phyloP scores from a whole-genome alignment of 2,329 filamentous ascomycete genomes.

The Fusarium decemcellulare region DNA sequence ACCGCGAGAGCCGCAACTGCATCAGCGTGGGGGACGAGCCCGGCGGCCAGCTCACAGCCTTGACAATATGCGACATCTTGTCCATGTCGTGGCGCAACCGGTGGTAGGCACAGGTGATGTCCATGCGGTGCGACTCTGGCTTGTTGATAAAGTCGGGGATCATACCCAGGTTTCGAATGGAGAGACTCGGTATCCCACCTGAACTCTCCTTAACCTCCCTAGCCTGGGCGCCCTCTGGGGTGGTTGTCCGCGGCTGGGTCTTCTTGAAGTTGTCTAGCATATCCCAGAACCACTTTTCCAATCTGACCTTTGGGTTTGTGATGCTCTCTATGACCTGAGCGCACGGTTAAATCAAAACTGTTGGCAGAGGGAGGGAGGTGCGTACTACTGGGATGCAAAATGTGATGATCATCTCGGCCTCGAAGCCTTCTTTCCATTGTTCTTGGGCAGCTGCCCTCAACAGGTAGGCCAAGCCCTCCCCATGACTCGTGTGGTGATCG shows the following conservation, averaged over 20 bases:
- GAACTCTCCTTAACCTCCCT: conserved; percentile 1
- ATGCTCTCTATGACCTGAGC: conserved; percentile 52
- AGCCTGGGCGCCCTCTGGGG: neutral
- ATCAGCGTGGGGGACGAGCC: conserved; percentile 22
- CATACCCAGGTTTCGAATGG: conserved; percentile 29
- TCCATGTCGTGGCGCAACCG: conserved; percentile 24
- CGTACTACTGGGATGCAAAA: conserved; percentile 52
- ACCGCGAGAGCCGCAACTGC: conserved; percentile 23
- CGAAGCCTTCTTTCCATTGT: conserved; percentile 46
- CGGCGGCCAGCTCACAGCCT: conserved; percentile 22
- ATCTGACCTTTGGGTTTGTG: conserved; percentile 31
- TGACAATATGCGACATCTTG: conserved; percentile 31
- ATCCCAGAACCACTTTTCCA: conserved; percentile 42
- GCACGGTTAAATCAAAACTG: neutral
- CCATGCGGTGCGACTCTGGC: conserved; percentile 35
- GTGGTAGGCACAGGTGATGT: conserved; percentile 36
- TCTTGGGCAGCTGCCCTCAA: conserved; percentile 46
- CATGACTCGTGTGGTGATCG: conserved; percentile 47
- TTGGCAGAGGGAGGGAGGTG: neutral
- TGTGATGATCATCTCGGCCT: conserved; percentile 48
- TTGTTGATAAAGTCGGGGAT: conserved; percentile 37
- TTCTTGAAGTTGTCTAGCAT: conserved; percentile 35
- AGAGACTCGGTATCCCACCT: conserved; percentile 29
- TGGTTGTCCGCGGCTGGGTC: conserved; percentile 15
- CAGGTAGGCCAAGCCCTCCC: conserved; percentile 51